A percentile compares a stretch with the other conserved stretches of the same genome.
phyloP scores from a whole-genome alignment of 306 rosid genomes.

The Rosa persica region DNA sequence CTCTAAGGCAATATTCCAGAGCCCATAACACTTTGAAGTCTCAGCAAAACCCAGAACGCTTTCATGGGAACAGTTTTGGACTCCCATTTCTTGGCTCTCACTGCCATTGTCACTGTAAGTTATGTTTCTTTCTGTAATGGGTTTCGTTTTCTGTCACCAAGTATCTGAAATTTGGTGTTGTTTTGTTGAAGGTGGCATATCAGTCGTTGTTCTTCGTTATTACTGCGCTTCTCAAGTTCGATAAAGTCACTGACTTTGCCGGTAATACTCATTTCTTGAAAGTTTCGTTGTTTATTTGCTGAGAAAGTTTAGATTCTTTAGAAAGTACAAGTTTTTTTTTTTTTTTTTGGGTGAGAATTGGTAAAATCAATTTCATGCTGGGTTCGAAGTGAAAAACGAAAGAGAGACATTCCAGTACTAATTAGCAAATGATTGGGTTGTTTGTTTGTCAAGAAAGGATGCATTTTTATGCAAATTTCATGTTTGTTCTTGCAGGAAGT shows the following conservation, averaged over 20 bases:
- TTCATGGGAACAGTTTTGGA: constrained; percentile 73
- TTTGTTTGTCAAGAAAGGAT: constrained; percentile 8
- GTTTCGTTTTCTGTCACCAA: constrained; percentile 7
- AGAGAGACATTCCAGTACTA: not conserved
- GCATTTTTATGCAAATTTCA: not conserved
- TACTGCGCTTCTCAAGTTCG: constrained; percentile 94
- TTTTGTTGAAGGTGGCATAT: constrained; percentile 57
- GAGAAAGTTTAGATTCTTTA: not conserved
- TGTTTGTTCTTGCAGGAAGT: constrained; percentile 50
- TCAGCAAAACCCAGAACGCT: not conserved
- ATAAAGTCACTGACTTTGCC: constrained; percentile 94
- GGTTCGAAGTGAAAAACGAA: too few species aligned
- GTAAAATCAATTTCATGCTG: not conserved
- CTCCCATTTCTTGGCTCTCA: constrained; percentile 78
- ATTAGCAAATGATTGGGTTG: not conserved
- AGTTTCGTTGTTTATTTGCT: not conserved
- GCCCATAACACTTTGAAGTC: not conserved
- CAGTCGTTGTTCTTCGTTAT: constrained; percentile 70
- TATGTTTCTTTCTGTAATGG: not conserved
- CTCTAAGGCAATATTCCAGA: not conserved
- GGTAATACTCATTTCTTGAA: constrained; percentile 44
- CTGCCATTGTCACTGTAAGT: constrained; percentile 80
- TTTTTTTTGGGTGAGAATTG: not conserved
- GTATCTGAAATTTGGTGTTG: not conserved
- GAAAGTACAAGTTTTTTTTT: not conserved